These are phyloP conservation scores for Pleurotus platypus DNA, from an alignment of 768 basidiomycete genomes.

Conservation along the genomic window DNA sequence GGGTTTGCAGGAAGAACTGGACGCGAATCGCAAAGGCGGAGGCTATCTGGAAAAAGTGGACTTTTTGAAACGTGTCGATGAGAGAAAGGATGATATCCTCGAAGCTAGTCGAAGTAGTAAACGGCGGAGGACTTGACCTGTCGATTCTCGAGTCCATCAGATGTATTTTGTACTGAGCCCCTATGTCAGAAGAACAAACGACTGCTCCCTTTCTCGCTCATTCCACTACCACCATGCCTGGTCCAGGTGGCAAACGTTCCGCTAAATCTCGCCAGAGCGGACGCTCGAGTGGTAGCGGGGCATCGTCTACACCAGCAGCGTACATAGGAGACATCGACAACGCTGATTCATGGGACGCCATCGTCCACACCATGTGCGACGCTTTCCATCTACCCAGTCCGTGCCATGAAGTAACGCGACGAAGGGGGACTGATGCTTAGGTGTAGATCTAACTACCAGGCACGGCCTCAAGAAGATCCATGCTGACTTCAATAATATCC, in stretches of 20 bases:
- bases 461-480: slow-evolving; percentile 64
- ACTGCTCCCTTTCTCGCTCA: background rate
- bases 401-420: slow-evolving; percentile 11
- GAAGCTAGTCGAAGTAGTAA: slow-evolving; percentile 57
- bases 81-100: slow-evolving; percentile 61
- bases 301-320: slow-evolving; percentile 15
- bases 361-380: slow-evolving; percentile 45
- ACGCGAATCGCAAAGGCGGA: slow-evolving; percentile 67
- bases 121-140: slow-evolving; percentile 31
- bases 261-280: slow-evolving; percentile 10
- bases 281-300: background rate
- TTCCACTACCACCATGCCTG: slow-evolving; percentile 19
- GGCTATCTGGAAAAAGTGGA: slow-evolving; percentile 86
- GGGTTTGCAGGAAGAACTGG: slow-evolving; percentile 65
- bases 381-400: slow-evolving; percentile 53
- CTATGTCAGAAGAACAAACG: background rate
- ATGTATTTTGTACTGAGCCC: background rate
- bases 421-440: background rate
- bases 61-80: slow-evolving; percentile 73
- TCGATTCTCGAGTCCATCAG: background rate
- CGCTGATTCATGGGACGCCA: slow-evolving; percentile 43
- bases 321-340: slow-evolving; percentile 43
- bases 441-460: slow-evolving; percentile 48
- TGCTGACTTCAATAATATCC: slow-evolving; percentile 50
- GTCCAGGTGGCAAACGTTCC: slow-evolving; percentile 21